These are phyloP conservation scores for Blastocystis sp. DNA, from an alignment of 352 stramenopile genomes.

Conservation along the genomic window DNA sequence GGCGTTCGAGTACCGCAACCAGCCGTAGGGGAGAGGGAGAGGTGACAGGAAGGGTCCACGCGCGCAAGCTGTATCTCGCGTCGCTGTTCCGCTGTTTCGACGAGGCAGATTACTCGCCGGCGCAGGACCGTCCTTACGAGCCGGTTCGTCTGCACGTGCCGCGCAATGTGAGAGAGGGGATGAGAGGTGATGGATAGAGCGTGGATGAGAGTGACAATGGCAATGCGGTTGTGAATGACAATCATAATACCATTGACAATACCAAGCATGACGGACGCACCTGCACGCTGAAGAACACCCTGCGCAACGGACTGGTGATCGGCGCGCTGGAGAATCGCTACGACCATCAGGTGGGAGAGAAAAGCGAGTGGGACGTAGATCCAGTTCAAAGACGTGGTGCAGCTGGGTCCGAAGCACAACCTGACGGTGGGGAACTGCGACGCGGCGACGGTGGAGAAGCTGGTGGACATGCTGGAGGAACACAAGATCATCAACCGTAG, in stretches of 20 bases:
- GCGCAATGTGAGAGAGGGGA: neutral
- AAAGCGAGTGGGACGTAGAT: neutral
- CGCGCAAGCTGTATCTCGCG: constrained; percentile 15
- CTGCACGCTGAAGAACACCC: neutral
- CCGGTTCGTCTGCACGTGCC: neutral
- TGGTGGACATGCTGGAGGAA: constrained; percentile 39
- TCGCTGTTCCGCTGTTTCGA: constrained; percentile 33
- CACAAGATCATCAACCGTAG: constrained; percentile 2
- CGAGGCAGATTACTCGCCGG: neutral
- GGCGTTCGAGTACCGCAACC: constrained; percentile 12
- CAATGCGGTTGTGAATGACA: too few relatives aligned
- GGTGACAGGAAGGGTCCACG: neutral
- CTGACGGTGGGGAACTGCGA: neutral
- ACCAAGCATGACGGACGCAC: neutral
- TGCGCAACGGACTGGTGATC: constrained; percentile 17
- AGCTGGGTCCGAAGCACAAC: constrained; percentile 19
- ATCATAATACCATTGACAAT: too few relatives aligned
- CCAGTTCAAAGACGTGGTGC: constrained; percentile 1
- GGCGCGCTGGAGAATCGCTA: constrained; percentile 24
- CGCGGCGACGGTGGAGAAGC: neutral
- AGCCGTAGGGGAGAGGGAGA: neutral
- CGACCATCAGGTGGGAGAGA: neutral
- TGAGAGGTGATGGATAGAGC: neutral
- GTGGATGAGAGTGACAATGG: too few relatives aligned
- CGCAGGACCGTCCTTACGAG: neutral